phyloP scores from a whole-genome alignment of 179 eudicot genomes.

The Corrigiola litoralis region DNA sequence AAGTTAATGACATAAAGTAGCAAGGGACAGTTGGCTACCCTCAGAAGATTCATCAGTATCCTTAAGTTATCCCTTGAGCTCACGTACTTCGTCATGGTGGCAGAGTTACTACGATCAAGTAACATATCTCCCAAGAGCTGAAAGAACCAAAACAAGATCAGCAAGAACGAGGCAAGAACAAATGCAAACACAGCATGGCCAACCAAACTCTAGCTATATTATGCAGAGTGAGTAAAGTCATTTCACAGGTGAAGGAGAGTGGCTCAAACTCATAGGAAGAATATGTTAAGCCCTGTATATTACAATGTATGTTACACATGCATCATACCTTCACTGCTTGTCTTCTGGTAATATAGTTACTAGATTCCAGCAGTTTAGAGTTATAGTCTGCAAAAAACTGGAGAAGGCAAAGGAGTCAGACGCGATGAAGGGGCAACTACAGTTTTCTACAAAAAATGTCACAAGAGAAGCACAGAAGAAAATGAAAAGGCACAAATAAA shows the following conservation, averaged over 20 bases:
- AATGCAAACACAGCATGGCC: background rate
- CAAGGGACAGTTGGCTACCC: constrained; percentile 38
- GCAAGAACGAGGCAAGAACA: background rate
- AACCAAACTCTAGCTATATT: too few relatives aligned
- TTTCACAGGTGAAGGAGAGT: background rate
- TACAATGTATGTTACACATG: background rate
- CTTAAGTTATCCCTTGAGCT: constrained; percentile 86
- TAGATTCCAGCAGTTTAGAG: constrained; percentile 86
- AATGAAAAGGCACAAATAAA: background rate
- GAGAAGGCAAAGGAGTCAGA: constrained; percentile 13
- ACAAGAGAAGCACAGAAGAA: background rate
- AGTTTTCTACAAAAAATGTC: too few relatives aligned
- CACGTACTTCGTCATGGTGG: constrained; percentile 89
- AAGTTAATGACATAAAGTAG: background rate
- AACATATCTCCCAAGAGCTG: constrained; percentile 91
- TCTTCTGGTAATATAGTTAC: constrained; percentile 88
- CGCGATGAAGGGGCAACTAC: too few relatives aligned
- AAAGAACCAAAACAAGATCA: constrained; percentile 10
- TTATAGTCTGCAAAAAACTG: constrained; percentile 94
- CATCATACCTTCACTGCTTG: constrained; percentile 80
- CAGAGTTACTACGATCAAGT: constrained; percentile 91
- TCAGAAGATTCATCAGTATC: constrained; percentile 93
- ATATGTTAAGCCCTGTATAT: background rate
- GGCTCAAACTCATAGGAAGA: background rate
- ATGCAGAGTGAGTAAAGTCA: background rate